Base-by-base conservation (phyloP, 331 rosid species). In the Telfairia occidentalis region DNA sequence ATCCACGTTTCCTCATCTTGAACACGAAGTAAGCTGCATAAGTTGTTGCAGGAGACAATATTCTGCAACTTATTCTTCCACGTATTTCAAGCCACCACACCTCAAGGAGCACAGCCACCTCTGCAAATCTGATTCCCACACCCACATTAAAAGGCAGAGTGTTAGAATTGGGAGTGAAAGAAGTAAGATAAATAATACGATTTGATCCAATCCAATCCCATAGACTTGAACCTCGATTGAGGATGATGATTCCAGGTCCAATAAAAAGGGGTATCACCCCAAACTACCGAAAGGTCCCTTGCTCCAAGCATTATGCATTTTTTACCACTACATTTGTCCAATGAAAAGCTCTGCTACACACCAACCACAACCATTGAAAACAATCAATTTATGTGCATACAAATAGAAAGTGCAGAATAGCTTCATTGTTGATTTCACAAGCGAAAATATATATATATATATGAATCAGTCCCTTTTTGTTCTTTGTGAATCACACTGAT, bases 281-380 rank as follows among this genome's bases (percentile, higher is more conserved):
- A 61, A 8, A 32, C 9, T 3, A 76, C 32, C 8, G 24, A 18
- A 3, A 76, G 9, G 5, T 64, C 71, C 73, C 79, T 76, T n/a
- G 73, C 79, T 46, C 73, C 72, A 63, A 61, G 49, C 79, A 61
- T 76, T 45, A 60, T 42, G 43, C 79, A 63, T 46, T 63, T 76
- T 73, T 63, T 76, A 30, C 79, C 79, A 76, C 52, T 76, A 40
- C 29, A 12, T 19, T 46, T 45, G 12, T 76, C 79, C 73, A 76
- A 48, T 10, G 72, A 19, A 19, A 76, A 48, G 50, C 79, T 61
- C 79, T 76, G 24, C 12, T 19, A 29, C 9, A 61, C 15, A 19
- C 52, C 54, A 74, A 71, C 0, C 12, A 65, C 24, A 61, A 61
- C 69, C 43, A n/a, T n/a, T n/a, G n/a, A n/a, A n/a, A n/a, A n/a